Conservation (phyloP, 2,329 filamentous ascomycete genomes). For the Teratosphaeria nubilosa region DNA sequence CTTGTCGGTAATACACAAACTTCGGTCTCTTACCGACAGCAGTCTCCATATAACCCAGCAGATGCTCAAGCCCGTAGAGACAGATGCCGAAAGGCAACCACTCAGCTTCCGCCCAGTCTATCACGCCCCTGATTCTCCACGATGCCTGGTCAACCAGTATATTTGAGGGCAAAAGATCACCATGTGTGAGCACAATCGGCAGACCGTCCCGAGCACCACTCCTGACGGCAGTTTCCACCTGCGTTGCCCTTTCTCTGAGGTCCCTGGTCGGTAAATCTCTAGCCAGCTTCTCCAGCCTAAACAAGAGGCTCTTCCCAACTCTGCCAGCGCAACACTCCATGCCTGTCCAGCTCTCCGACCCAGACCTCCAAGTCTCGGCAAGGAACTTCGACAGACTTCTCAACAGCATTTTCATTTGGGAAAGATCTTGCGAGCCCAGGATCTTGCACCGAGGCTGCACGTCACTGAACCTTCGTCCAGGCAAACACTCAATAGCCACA, state of each 20-base stretch:
- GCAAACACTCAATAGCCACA: background rate
- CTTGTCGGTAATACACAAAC: constrained; percentile 37
- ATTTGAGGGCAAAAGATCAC: constrained; percentile 50
- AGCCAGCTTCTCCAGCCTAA: constrained; percentile 2
- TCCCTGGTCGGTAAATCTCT: constrained; percentile 1
- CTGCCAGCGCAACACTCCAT: constrained; percentile 1
- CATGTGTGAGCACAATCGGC: constrained; percentile 50
- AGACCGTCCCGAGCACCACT: constrained; percentile 23
- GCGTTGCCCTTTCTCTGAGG: constrained; percentile 1
- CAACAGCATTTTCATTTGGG: background rate
- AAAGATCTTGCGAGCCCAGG: background rate
- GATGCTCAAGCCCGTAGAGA: constrained; percentile 51
- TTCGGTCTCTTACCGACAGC: constrained; percentile 1
- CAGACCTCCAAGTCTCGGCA: background rate
- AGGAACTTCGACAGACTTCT: background rate
- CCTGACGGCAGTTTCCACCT: constrained; percentile 1
- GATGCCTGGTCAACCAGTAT: constrained; percentile 41
- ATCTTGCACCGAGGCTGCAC: background rate
- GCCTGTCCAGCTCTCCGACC: background rate
- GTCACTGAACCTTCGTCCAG: constrained; percentile 2
- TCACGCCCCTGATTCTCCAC: constrained; percentile 41
- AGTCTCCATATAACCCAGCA: constrained; percentile 41
- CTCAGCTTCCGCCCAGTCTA: constrained; percentile 58
- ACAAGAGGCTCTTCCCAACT: constrained; percentile 1
- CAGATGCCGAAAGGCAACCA: constrained; percentile 50